Conservation (phyloP, 306 rosid species). For the Purshia tridentata region DNA sequence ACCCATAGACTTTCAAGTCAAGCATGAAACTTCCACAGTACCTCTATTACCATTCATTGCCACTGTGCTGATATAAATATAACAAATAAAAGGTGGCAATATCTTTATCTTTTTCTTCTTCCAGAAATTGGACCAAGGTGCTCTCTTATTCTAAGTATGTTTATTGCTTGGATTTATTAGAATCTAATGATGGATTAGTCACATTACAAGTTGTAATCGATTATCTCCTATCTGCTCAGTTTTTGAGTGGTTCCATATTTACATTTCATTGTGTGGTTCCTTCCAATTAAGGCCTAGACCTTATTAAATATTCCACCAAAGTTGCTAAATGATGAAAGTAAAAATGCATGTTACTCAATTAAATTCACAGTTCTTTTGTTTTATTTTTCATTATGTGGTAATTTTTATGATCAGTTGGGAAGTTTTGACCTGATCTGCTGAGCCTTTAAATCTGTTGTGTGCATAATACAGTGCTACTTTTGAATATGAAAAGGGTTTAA, state of each 20-base stretch:
- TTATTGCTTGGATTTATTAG: conserved; percentile 15
- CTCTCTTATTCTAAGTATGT: background rate
- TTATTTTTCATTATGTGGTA: background rate
- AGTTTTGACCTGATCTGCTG: conserved; percentile 21
- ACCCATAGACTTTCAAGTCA: conserved; percentile 12
- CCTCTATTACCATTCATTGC: background rate
- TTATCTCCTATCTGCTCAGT: background rate
- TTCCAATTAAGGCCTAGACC: background rate
- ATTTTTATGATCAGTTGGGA: background rate
- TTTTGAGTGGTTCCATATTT: background rate
- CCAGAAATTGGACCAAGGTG: conserved; percentile 9
- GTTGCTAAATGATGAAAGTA: background rate
- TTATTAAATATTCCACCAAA: background rate
- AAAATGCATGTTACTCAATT: background rate
- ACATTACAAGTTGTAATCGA: background rate
- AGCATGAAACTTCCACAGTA: conserved; percentile 15
- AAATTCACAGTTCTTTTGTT: background rate
- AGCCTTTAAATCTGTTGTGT: conserved; percentile 27
- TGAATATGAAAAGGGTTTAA: conserved; percentile 65
- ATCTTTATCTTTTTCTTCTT: background rate
- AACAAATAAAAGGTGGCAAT: background rate
- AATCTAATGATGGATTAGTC: conserved; percentile 27
- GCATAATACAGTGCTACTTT: conserved; percentile 51
- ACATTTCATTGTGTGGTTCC: background rate
- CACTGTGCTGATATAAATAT: background rate